Conservation (phyloP, 169 alveolate genomes). For the Plasmodium gallinaceum region DNA sequence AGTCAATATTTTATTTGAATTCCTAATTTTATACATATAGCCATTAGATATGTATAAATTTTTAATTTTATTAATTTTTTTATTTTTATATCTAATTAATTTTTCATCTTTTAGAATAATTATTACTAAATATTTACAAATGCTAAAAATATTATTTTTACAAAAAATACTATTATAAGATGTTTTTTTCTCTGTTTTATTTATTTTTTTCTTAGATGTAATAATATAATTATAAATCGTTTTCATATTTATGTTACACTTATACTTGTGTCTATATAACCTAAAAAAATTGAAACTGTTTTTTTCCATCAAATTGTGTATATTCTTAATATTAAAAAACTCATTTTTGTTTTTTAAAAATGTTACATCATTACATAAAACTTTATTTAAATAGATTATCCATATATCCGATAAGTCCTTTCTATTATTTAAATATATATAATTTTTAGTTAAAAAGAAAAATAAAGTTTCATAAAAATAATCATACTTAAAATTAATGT, state of each 20-base stretch:
- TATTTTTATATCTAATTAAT: constrained; percentile 10
- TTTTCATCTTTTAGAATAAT: constrained; percentile 38
- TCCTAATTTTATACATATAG: constrained; percentile 53
- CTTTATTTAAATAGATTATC: constrained; percentile 21
- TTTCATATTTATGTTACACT: constrained; percentile 28
- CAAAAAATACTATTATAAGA: constrained; percentile 36
- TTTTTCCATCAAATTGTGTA: not conserved
- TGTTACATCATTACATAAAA: not conserved
- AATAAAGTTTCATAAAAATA: constrained; percentile 37
- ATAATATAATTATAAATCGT: constrained; percentile 23
- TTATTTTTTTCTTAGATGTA: constrained; percentile 18
- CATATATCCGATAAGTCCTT: constrained; percentile 9
- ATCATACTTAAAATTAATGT: constrained; percentile 10
- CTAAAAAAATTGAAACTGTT: not conserved
- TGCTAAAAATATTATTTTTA: constrained; percentile 26
- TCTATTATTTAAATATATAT: constrained; percentile 11
- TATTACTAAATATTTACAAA: constrained; percentile 51
- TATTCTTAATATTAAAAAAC: not conserved
- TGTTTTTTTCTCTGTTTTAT: not conserved
- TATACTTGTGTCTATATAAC: constrained; percentile 36
- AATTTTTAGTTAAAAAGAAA: constrained; percentile 59
- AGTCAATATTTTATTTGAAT: constrained; percentile 18
- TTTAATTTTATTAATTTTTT: constrained; percentile 6
- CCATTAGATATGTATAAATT: constrained; percentile 64
- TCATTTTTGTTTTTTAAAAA: not conserved